Percentiles rank a stretch among this genome's conserved stretches.
Conservation (phyloP, 192 early-diverging fungal genomes). For the Backusella luteola region DNA sequence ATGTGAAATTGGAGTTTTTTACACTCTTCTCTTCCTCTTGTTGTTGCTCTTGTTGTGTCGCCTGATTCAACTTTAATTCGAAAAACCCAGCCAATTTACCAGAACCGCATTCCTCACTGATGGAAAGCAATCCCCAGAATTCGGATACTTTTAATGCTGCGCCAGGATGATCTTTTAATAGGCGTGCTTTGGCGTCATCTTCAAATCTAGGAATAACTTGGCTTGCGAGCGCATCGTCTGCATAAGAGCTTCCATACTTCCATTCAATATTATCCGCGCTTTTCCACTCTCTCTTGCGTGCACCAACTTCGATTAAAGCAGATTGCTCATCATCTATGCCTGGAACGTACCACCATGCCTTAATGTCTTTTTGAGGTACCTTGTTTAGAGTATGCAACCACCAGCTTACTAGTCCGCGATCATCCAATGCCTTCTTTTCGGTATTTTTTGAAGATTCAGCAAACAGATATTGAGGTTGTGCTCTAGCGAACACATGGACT, state of each 20-base stretch:
- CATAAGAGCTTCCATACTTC: slow-evolving; percentile 42
- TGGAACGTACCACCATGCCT: slow-evolving; percentile 57
- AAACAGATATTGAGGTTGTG: slow-evolving; percentile 89
- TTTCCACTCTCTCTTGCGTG: slow-evolving; percentile 10
- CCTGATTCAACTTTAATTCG: slow-evolving; percentile 14
- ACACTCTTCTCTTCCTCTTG: background rate
- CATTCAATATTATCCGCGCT: slow-evolving; percentile 12
- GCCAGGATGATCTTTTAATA: slow-evolving; percentile 33
- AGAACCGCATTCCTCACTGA: slow-evolving; percentile 74
- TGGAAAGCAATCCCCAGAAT: slow-evolving; percentile 65
- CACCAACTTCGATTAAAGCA: slow-evolving; percentile 6
- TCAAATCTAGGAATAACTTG: slow-evolving; percentile 52
- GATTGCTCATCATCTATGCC: slow-evolving; percentile 41
- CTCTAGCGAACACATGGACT: slow-evolving; percentile 75
- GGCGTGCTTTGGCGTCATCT: slow-evolving; percentile 54
- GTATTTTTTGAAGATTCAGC: slow-evolving; percentile 62
- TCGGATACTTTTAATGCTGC: slow-evolving; percentile 23
- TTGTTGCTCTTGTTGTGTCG: background rate
- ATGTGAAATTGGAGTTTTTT: background rate
- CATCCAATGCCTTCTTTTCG: slow-evolving; percentile 52
- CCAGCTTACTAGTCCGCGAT: slow-evolving; percentile 69
- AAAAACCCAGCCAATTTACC: slow-evolving; percentile 72
- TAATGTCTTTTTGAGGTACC: slow-evolving; percentile 11
- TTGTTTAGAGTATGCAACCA: slow-evolving; percentile 55
- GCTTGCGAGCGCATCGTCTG: slow-evolving; percentile 29